Percentiles rank a stretch among this genome's conserved stretches.
phyloP scores from a whole-genome alignment of 208 protist species.

The Trypanosoma boissoni region DNA sequence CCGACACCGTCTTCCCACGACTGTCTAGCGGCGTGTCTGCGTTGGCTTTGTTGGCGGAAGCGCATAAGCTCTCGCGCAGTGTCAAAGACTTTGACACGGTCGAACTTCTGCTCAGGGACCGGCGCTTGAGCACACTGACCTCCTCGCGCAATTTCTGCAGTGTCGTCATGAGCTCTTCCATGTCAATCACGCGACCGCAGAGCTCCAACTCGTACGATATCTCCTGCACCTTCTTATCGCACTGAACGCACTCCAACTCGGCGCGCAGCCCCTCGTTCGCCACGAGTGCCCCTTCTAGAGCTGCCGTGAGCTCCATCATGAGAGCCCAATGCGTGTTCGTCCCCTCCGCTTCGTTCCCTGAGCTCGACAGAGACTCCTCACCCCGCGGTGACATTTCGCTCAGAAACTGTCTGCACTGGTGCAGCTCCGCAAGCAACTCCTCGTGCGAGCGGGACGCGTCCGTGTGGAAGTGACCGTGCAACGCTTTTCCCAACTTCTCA shows the following conservation, averaged over 20 bases:
- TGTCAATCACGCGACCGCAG: constrained; percentile 17
- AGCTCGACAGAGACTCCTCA: too few relatives aligned
- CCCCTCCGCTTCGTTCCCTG: too few relatives aligned
- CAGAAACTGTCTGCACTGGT: not conserved
- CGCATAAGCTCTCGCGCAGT: too few relatives aligned
- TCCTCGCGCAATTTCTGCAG: constrained; percentile 20
- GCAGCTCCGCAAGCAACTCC: constrained; percentile 14
- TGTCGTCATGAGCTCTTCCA: constrained; percentile 17
- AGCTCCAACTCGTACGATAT: constrained; percentile 23
- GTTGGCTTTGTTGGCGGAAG: too few relatives aligned
- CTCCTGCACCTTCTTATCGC: constrained; percentile 18
- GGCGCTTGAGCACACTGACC: not conserved
- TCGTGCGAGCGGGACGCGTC: constrained; percentile 23
- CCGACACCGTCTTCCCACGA: too few relatives aligned
- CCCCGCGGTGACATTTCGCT: not conserved
- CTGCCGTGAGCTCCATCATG: constrained; percentile 15
- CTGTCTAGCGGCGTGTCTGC: too few relatives aligned
- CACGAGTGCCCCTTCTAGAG: constrained; percentile 17
- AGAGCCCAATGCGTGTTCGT: not conserved
- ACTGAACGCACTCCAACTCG: constrained; percentile 14
- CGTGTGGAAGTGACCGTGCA: constrained; percentile 23
- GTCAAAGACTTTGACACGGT: too few relatives aligned
- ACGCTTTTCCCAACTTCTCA: constrained; percentile 33
- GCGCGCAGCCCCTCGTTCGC: constrained; percentile 13
- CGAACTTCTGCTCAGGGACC: not conserved